Base-by-base conservation (phyloP, 495 filamentous ascomycete genomes). In the Bacidia rubella region DNA sequence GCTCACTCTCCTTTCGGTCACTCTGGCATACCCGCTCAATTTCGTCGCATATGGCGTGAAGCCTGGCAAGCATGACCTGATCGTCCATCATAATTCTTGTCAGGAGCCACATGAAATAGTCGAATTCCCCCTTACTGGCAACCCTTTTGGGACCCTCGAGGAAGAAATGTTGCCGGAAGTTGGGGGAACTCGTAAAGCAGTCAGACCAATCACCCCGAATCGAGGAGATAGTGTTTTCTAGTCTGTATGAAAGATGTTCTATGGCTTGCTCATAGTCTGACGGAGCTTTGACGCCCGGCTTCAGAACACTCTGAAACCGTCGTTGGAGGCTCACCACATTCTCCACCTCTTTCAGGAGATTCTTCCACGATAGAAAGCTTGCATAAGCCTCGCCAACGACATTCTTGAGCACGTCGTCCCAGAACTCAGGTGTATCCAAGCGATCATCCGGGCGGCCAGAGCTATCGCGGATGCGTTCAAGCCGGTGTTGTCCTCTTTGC, bases 21-120 rank as follows among this genome's bases (percentile, higher is more conserved):
- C 57, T 61, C 49, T 71, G 29, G 11, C 73, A 26, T 17, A 75
- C 53, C 21, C 67, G 63, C 20, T 75, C 70, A 0, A 77, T 52
- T 40, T 76, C 70, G 38, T 79, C 75, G 38, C 74, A 51, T 3
- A 75, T 11, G 3, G 49, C 57, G 11, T 61, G 40, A 41, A 71
- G 58, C 0, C 66, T 56, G 35, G 41, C 47, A 1, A 73, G 43
- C 19, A 61, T 58, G 1, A 71, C 46, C 19, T 62, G 27, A 1
- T 61, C 48, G 5, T 51, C 20, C 12, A 66, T 60, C 49, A 42
- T 65, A 2, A 71, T 52, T 1, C 49, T 57, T 22, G 26, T 19
- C 3, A 73, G 52, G 2, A 74, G 57, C 66, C 63, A 70, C 2
- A 66, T 7, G 1, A 75, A 49, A 1, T 67, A 39, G 0, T 46